Base-by-base conservation (phyloP, 2,329 filamentous ascomycete species). In the Aureobasidium namibiae region DNA sequence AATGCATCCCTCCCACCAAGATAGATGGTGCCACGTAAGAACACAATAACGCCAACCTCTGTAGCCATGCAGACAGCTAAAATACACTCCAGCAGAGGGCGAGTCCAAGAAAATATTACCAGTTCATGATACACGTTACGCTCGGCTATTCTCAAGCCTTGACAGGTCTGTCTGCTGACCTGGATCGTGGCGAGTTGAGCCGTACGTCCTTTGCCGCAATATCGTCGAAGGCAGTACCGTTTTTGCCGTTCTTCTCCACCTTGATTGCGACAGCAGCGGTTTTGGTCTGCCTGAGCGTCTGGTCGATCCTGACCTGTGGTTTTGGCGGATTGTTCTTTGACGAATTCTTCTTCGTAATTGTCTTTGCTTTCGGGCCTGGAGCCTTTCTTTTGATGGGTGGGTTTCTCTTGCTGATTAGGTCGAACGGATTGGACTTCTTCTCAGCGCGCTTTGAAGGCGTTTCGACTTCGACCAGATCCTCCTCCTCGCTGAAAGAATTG, bases 381-480 rank as follows among this genome's bases (percentile, higher is more conserved):
- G 42, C 23, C 9, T 59, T 56, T 44, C 41, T 26, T 44, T 57
- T 58, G 24, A 31, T 10, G 21, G 60, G 10, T 31, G 63, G 50
- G 9, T 59, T 61, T 33, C 44, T 38, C 44, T 62, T 62, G 38
- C 65, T 62, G 26, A 65, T 64, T 23, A 59, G 14, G 21, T 57
- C 59, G 44, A 48, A 56, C 7, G 56, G 60, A 16, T 21, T 50
- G 14, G 34, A 24, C 21, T 63, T 63, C 45, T 63, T 62, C 9
- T 57, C 54, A 5, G 54, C 42, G 31, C 67, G 67, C 50, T 69
- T 70, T 16, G 67, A 67, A 9, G 70, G 70, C n/a, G 70, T 72
- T 31, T 67, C 63, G n/a, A 70, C 58, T 9, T 67, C 69, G 44
- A 67, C 65, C 42, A 60, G 63, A 46, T 69, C 68, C 14, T 63